Evolutionary conservation across 257 asterid genomes (phyloP).

Genomic region (Solanum appendiculatum): DNA sequence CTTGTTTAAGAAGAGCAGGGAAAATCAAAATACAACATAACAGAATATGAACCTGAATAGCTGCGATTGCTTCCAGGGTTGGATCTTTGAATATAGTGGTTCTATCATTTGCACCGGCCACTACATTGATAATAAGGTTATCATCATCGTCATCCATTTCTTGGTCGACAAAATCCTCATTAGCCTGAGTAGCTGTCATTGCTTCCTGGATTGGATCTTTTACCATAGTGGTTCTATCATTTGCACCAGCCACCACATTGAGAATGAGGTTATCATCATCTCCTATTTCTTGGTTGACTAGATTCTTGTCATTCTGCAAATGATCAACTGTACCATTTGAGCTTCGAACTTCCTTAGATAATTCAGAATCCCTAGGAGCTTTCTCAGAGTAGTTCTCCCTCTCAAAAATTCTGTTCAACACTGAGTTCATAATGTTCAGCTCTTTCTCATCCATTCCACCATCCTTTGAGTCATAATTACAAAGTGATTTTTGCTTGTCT

Average conservation of each 20-base stretch:
- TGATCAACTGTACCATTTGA: conserved; percentile 15
- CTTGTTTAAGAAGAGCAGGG: not conserved
- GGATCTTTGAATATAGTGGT: conserved; percentile 23
- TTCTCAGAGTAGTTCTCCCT: conserved; percentile 25
- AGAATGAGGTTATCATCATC: conserved; percentile 69
- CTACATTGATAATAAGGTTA: conserved; percentile 55
- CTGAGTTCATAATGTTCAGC: conserved; percentile 56
- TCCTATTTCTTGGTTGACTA: conserved; percentile 30
- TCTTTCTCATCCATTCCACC: conserved; percentile 62
- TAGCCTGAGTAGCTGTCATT: conserved; percentile 31
- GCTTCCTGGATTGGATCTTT: conserved; percentile 24
- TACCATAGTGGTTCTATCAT: conserved; percentile 15
- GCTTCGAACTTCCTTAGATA: conserved; percentile 8
- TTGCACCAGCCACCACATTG: conserved; percentile 40
- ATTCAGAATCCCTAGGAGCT: conserved; percentile 7
- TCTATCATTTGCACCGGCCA: conserved; percentile 25
- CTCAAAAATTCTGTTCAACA: conserved; percentile 57
- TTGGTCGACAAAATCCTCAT: conserved; percentile 29
- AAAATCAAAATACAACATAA: not conserved
- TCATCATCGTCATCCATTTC: conserved; percentile 54
- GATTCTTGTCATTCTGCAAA: conserved; percentile 19
- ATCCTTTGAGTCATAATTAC: conserved; percentile 22
- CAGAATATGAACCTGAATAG: conserved; percentile 27
- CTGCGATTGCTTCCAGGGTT: conserved; percentile 15
- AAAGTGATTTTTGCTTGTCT: conserved; percentile 11